Conservation (phyloP, 2,329 filamentous ascomycete species). For the Byssochlamys sp. region DNA sequence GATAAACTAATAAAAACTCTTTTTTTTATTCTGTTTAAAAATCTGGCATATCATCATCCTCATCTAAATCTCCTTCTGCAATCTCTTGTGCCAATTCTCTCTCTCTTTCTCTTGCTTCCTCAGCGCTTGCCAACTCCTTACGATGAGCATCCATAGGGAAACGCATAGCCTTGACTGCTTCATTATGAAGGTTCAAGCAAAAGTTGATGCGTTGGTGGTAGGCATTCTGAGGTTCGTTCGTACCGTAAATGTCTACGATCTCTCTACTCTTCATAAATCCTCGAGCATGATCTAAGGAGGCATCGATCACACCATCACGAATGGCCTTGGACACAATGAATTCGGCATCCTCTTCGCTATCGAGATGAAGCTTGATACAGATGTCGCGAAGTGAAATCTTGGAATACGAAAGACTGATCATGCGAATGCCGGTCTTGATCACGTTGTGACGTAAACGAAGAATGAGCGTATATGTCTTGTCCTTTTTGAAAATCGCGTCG, state of each 20-base stretch:
- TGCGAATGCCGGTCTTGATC: conserved; percentile 97
- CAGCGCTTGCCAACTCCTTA: conserved; percentile 91
- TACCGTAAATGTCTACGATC: conserved; percentile 89
- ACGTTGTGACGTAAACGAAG: conserved; percentile 93
- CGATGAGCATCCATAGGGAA: conserved; percentile 99
- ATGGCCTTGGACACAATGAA: conserved; percentile 99
- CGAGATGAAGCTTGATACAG: conserved; percentile 84
- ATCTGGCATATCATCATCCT: too few species aligned
- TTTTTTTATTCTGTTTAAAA: too few species aligned
- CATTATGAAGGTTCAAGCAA: conserved; percentile 83
- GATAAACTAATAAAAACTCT: too few species aligned
- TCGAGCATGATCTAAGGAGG: conserved; percentile 81
- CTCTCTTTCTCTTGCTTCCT: conserved; percentile 93
- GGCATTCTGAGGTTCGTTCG: conserved; percentile 85
- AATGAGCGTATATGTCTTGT: conserved; percentile 91
- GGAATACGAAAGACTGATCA: conserved; percentile 97
- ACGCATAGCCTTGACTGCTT: conserved; percentile 98
- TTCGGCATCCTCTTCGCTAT: conserved; percentile 93
- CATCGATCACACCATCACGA: conserved; percentile 92
- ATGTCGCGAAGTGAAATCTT: conserved; percentile 95
- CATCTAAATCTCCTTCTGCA: conserved; percentile 90
- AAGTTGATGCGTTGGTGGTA: conserved; percentile 95
- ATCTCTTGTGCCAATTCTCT: conserved; percentile 99
- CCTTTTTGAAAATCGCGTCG: conserved; percentile 75
- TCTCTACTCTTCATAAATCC: conserved; percentile 99